phyloP scores from a whole-genome alignment of 139 green algal species.

The Coccomyxa sp. region DNA sequence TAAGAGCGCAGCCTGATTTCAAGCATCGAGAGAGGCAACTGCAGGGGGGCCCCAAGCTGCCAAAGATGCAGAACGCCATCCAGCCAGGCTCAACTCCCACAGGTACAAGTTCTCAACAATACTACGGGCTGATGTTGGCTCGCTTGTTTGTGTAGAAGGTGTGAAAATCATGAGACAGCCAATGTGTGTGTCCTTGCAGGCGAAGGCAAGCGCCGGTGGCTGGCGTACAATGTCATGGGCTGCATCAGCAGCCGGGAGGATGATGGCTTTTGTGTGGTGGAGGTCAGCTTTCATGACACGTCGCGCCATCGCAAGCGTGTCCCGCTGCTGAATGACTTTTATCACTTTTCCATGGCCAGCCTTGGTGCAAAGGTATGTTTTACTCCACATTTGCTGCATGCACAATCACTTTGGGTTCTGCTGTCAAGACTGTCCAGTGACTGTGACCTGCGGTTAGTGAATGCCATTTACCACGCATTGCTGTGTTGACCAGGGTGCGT shows the following conservation, averaged over 20 bases:
- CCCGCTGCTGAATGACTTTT: conserved; percentile 80
- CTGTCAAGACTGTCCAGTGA: not conserved
- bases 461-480: not conserved
- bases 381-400: not conserved
- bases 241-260: conserved; percentile 47
- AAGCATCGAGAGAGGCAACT: too few relatives aligned
- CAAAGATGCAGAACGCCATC: conserved; percentile 53
- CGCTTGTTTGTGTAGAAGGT: not conserved
- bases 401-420: not conserved
- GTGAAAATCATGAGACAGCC: not conserved
- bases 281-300: conserved; percentile 86
- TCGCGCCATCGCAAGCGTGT: conserved; percentile 42
- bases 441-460: not conserved
- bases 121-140: not conserved
- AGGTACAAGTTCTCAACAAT: conserved; percentile 7
- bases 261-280: conserved; percentile 34
- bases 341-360: conserved; percentile 62
- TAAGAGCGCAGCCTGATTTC: too few relatives aligned
- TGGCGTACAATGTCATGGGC: conserved; percentile 73
- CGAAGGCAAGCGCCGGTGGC: conserved; percentile 38
- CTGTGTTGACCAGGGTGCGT: conserved; percentile 36
- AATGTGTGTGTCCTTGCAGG: not conserved
- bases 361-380: conserved; percentile 43
- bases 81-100: conserved; percentile 56
- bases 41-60: not conserved